Percentiles rank a stretch among this genome's conserved stretches.
These are phyloP conservation scores for Leptographium wingfieldii DNA, from an alignment of 2,329 filamentous ascomycete genomes.

Conservation along the genomic window DNA sequence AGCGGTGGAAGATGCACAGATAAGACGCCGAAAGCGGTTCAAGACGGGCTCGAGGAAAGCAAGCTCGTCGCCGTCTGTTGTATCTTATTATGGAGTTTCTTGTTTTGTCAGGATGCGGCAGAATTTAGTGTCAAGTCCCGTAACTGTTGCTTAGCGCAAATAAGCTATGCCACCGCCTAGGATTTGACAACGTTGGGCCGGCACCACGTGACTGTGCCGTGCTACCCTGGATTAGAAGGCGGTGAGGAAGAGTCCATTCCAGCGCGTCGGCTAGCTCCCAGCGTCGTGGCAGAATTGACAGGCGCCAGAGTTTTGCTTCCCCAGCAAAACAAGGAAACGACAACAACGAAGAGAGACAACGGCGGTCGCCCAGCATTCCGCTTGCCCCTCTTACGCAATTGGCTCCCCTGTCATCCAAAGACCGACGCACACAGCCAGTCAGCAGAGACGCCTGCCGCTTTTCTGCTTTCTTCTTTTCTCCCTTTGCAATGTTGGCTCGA, in stretches of 20 bases:
- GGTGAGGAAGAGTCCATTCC: not conserved
- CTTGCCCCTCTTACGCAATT: too few relatives aligned
- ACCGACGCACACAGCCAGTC: not conserved
- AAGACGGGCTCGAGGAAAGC: not conserved
- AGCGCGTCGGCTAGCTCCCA: not conserved
- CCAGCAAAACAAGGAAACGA: not conserved
- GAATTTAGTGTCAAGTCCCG: not conserved
- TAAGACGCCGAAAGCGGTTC: not conserved
- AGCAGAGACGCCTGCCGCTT: too few relatives aligned
- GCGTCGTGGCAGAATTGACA: not conserved
- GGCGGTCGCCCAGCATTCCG: too few relatives aligned
- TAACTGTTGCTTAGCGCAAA: not conserved
- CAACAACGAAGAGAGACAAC: not conserved
- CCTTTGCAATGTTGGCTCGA: constrained; percentile 36
- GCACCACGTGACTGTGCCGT: not conserved
- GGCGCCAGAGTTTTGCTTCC: not conserved
- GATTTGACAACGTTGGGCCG: not conserved
- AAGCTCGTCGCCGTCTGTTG: not conserved
- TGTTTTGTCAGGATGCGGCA: not conserved
- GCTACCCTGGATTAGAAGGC: not conserved
- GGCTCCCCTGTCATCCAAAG: not conserved
- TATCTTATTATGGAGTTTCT: not conserved
- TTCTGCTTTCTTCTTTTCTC: not conserved
- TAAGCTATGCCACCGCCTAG: not conserved
- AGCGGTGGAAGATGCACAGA: not conserved